Evolutionary conservation across 495 filamentous ascomycete genomes (phyloP), one percentile per base, ranked within the genome.

Genomic region (Lasiosphaeris hirsuta): DNA sequence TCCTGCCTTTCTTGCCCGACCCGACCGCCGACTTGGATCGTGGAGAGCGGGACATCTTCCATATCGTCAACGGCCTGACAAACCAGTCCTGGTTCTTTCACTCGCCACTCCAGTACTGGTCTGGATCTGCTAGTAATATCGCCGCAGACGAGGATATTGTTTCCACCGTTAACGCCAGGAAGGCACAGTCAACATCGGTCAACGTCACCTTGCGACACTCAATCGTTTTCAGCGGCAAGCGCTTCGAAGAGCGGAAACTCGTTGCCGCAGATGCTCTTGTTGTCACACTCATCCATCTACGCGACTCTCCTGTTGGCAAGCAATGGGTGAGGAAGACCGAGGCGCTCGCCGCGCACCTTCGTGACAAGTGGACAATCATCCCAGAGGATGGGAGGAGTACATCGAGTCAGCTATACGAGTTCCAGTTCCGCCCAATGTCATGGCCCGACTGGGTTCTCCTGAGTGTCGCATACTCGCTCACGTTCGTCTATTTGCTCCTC

Each of bases 101-200:
- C 63, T 89, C 87, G 10, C 86, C 87, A 18, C 69, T 90, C 18
- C 81, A 88, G 68, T 89, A 89, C 63, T 90, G 87, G 87, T 81
- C 82, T 40, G 86, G 84, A 60, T 86, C 83, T 11, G 61, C 72
- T 15, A 67, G 75, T 1, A 72, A 72, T 6, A 80, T 90, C 52
- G 64, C 74, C 23, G 64, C 65, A 36, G 87, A 90, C 62, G 14
- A 60, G 4, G 77, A 89, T 65, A 75, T 89, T 35, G 67, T 88
- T 8, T 66, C 69, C 8, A 90, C 87, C 3, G 84, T 90, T 61
- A 90, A 90, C 58, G 62, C 75, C 38, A 76, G 69, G 33, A 76
- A 81, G 23, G 69, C 68, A 1, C 74, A 76, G 51, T 69, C 75
- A 3, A 86, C 86, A 8, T 78, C 77, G 5, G 80, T 86, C 61